Base-by-base conservation (phyloP, 169 alveolate species). In the Plasmodium relictum region DNA sequence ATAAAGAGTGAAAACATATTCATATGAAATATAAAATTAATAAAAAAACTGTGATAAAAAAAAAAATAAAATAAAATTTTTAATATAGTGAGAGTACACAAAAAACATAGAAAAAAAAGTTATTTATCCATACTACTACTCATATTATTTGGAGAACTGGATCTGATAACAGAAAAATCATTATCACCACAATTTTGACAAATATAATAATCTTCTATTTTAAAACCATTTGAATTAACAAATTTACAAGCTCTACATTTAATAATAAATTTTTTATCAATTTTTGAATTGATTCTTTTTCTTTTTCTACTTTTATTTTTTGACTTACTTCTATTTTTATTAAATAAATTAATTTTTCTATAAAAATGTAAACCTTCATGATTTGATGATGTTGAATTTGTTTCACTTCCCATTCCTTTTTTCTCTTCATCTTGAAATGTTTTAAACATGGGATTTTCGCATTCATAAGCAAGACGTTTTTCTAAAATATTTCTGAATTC, bases 161-260 rank as follows among this genome's bases (percentile, higher is more conserved):
- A 74, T 39, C 88, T 62, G 6, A 74, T 61, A 7, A 74, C 73
- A 9, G 88, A 74, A 62, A 74, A 74, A 66, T 74, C 88, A 59
- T 74, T 74, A 66, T 74, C 59, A 48, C 88, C 88, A 74, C 88
- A 74, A 74, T 74, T 74, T 66, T 74, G 88, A 52, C 88, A 74
- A 8, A 73, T 44, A 45, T 74, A 74, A 66, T 74, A 74, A 50
- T 74, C 88, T 37, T 69, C 88, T 42, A 74, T 74, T 31, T 74
- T 74, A 66, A 74, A 74, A 16, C 88, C 88, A 74, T 61, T 74
- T 16, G 88, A 73, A 45, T 74, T 74, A 42, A 74, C 37, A 66
- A 44, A 74, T 54, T 74, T 74, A 59, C 88, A 74, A 39, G 88
- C 41, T 31, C 88, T 62, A 54, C 88, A 74, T 74, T 74, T 74